These are phyloP conservation scores for Kwoniella shandongensis DNA, from an alignment of 768 basidiomycete species.

Conservation along the genomic window DNA sequence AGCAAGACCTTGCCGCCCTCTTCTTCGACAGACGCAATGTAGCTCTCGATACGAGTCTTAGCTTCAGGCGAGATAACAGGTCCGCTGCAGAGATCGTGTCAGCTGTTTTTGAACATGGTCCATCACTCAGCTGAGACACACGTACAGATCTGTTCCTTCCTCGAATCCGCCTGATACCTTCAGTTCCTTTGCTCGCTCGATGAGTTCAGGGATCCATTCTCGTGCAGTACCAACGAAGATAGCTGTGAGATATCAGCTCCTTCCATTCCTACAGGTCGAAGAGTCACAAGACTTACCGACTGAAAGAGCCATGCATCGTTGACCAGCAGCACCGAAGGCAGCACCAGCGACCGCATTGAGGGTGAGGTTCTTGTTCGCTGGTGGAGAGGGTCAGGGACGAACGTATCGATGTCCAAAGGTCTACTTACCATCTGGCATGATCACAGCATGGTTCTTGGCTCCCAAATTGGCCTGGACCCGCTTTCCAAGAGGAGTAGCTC, in stretches of 20 bases:
- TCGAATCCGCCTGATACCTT: conserved; percentile 91
- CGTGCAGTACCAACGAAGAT: conserved; percentile 74
- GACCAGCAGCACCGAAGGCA: conserved; percentile 94
- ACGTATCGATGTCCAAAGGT: not conserved
- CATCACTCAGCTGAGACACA: not conserved
- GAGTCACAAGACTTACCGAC: conserved; percentile 62
- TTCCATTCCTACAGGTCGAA: not conserved
- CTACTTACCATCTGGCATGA: conserved; percentile 84
- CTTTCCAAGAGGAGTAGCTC: conserved; percentile 82
- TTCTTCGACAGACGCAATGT: conserved; percentile 61
- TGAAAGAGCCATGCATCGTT: conserved; percentile 95
- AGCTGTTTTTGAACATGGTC: too few relatives aligned
- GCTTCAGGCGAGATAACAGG: conserved; percentile 66
- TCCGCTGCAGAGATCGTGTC: conserved; percentile 45
- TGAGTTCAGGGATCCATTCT: conserved; percentile 82
- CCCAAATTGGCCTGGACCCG: conserved; percentile 83
- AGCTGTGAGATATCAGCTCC: conserved; percentile 33
- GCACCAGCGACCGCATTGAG: conserved; percentile 90
- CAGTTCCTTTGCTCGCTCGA: conserved; percentile 75
- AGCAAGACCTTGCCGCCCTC: conserved; percentile 82
- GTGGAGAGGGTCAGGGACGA: conserved; percentile 10
- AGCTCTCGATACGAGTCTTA: conserved; percentile 68
- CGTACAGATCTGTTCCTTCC: conserved; percentile 73
- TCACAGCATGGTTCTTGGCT: conserved; percentile 92
- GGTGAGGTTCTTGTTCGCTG: conserved; percentile 85